Base-by-base conservation (phyloP, 306 rosid species). In the Acacia crassicarpa region DNA sequence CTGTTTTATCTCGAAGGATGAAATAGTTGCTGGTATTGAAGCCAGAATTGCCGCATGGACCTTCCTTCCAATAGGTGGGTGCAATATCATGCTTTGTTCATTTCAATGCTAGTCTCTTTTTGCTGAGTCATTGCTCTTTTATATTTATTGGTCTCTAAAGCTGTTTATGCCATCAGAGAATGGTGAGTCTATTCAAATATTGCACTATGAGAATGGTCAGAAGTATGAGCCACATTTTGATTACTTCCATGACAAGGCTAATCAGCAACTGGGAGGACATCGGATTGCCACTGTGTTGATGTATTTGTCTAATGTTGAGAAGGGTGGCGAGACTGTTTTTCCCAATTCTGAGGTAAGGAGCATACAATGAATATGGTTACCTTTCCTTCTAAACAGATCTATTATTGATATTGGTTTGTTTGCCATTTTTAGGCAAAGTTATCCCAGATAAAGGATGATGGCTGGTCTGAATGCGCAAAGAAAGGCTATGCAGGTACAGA, bases 301-400 rank as follows among this genome's bases (percentile, higher is more conserved):
- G 98, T 95, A 95, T 92, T 83, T 95, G 88, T 93, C 99, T 53
- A 70, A 88, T 75, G 91, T 95, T 61, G 92, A 85, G 86, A 92
- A 90, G 85, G 99, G 99, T 59, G 99, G 99, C 41, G 99, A 95
- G 81, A 95, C 99, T 25, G 44, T 93, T 83, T 95, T 95, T 84
- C 99, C 99, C 79, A 43, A 92, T 68, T 19, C 94, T 1, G 85
- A 79, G 94, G 99, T 95, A 85, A 86, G 68, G 27, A 49, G 12
- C 70, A 22, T 65, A 77, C 73, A 33, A 56, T 82, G 68, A 17
- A 40, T 71, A 76, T 82, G 75, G 73, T 79, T 78, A 22, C 71
- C 16, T 14, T 63, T 46, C 20, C 67, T 40, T 78, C 30, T 38
- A 56, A 61, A 61, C 32, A 54, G 73, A 80, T 33, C 63, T 74